Base-by-base conservation (phyloP, 257 asterid genomes). In the Solanum tarapatanum region DNA sequence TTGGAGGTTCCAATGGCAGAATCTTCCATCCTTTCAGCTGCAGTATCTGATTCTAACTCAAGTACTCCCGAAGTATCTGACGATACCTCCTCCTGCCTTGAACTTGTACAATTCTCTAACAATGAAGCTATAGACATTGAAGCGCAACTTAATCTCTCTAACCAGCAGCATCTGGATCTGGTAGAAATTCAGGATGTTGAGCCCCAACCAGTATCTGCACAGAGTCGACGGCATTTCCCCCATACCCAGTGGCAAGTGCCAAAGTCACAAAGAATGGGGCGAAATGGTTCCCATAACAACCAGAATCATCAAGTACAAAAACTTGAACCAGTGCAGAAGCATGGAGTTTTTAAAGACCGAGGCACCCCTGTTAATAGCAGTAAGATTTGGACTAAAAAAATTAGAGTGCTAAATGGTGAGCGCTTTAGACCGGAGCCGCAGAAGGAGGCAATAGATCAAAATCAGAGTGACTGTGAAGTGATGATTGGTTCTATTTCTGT, bases 401-500 rank as follows among this genome's bases (percentile, higher is more conserved):
- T 83, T 87, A 93, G 91, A 88, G 90, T 51, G 64, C 92, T 91
- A 66, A 89, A 88, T 77, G 94, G 89, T 79, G 90, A 90, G 84
- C 90, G 89, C 89, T 82, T 84, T 64, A 92, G 87, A 87, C 85
- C 82, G 41, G 73, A 90, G n/a, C 28, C 86, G 66, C 92, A 87
- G 90, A 92, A 85, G 85, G 90, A 69, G 87, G 83, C 87, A 41
- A 80, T 69, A 76, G 88, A 88, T 84, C 94, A 88, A 86, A 87
- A 90, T 88, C 93, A 91, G 84, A 90, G 84, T 87, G 91, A 90
- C 70, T 87, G 94, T 48, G 94, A 92, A 90, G 93, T 96, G 90
- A 86, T 95, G 77, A 95, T 96, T 33, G 99, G 99, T 85, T 95
- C 98, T 48, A 94, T 96, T 90, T 84, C 98, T 5, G 91, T 97